These are phyloP conservation scores for Phytophthora melonis DNA, from an alignment of 352 stramenopile genomes.

Conservation along the genomic window DNA sequence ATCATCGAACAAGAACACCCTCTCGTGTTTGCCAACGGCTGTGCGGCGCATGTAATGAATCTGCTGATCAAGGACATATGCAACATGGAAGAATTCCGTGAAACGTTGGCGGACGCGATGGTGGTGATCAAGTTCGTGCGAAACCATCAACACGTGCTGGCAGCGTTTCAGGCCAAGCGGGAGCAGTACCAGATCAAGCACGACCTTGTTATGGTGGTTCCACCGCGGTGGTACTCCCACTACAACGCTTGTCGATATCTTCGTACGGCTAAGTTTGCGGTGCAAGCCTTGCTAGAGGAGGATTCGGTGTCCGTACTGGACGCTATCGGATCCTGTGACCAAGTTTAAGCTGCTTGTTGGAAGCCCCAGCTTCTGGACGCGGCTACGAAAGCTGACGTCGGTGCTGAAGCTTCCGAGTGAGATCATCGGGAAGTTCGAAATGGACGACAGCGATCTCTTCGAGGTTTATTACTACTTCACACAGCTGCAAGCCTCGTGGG, in stretches of 20 bases:
- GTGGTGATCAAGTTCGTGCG: too few relatives aligned
- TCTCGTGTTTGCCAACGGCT: too few relatives aligned
- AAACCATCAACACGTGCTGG: neutral
- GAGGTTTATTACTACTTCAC: neutral
- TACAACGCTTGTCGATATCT: neutral
- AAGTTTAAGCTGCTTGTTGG: neutral
- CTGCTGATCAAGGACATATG: too few relatives aligned
- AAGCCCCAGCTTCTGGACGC: neutral
- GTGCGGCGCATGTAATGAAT: too few relatives aligned
- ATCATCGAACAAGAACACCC: too few relatives aligned
- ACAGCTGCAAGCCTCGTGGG: neutral
- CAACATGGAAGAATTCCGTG: too few relatives aligned
- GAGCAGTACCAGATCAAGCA: neutral
- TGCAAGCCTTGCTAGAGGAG: neutral
- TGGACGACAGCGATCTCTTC: neutral
- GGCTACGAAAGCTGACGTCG: neutral
- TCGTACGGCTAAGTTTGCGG: neutral
- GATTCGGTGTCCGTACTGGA: neutral
- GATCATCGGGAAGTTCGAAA: neutral
- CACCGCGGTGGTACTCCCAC: neutral
- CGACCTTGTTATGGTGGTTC: neutral
- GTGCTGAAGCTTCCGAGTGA: neutral
- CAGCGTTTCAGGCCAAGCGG: neutral
- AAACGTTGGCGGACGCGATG: too few relatives aligned
- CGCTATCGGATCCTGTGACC: neutral